Conservation (phyloP, 2,329 filamentous ascomycete species). For the Beauveria medogensis region DNA sequence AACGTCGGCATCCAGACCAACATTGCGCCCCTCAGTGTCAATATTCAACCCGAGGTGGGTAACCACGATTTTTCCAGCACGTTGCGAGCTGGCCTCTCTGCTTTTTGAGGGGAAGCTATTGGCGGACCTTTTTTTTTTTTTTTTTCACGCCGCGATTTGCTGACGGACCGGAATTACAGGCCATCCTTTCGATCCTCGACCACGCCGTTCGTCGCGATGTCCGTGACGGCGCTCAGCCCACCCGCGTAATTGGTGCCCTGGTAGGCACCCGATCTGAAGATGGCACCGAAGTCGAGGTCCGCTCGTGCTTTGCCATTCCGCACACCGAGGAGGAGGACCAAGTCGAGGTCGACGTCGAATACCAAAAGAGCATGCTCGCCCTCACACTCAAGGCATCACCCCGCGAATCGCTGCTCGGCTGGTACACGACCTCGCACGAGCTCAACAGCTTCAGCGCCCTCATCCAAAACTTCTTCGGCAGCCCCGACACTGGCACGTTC, state of each 20-base stretch:
- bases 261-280: conserved; percentile 92
- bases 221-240: conserved; percentile 64
- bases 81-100: neutral
- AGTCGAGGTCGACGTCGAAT: conserved; percentile 99
- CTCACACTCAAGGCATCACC: conserved; percentile 91
- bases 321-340: conserved; percentile 98
- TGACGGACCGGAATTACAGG: conserved; percentile 30
- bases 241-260: conserved; percentile 93
- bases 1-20: conserved; percentile 71
- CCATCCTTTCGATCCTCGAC: conserved; percentile 74
- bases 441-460: conserved; percentile 97
- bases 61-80: neutral
- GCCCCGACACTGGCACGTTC: conserved; percentile 93
- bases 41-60: conserved; percentile 88
- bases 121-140: neutral
- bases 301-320: conserved; percentile 93
- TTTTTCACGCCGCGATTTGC: neutral
- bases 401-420: conserved; percentile 88
- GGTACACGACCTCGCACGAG: conserved; percentile 96
- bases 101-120: neutral
- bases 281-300: conserved; percentile 91
- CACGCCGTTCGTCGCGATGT: conserved; percentile 84
- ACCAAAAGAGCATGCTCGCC: conserved; percentile 98
- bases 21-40: conserved; percentile 85
- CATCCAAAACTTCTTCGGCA: conserved; percentile 97